Evolutionary conservation across 805 yeast genomes (phyloP).

Genomic region (Barnettozyma vustinii): DNA sequence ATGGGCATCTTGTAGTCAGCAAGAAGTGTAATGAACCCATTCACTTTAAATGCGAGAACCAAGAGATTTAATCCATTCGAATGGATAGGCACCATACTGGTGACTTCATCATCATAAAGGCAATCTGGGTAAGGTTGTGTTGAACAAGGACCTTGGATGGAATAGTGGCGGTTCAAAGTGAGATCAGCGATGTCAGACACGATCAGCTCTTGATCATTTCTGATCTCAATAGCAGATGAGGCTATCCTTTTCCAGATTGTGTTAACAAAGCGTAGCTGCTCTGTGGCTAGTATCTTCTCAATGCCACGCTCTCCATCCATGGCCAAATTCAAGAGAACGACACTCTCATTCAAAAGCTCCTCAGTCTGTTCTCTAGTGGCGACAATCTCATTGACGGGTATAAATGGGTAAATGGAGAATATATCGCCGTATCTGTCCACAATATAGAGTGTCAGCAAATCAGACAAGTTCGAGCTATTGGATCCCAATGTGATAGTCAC

Average conservation of each 20-base stretch:
- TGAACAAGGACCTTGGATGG: slow-evolving; percentile 49
- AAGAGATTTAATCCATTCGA: slow-evolving; percentile 26
- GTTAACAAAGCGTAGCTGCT: slow-evolving; percentile 33
- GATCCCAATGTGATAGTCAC: slow-evolving; percentile 24
- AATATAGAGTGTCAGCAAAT: slow-evolving; percentile 48
- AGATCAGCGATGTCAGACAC: slow-evolving; percentile 16
- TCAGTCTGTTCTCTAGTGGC: slow-evolving; percentile 30
- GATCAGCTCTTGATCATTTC: slow-evolving; percentile 20
- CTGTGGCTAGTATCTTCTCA: slow-evolving; percentile 15
- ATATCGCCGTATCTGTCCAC: slow-evolving; percentile 53
- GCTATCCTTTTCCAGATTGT: slow-evolving; percentile 28
- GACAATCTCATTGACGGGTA: slow-evolving; percentile 39
- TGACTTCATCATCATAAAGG: slow-evolving; percentile 43
- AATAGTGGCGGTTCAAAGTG: slow-evolving; percentile 5
- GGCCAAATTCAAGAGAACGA: slow-evolving; percentile 24
- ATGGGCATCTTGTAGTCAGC: slow-evolving; percentile 31
- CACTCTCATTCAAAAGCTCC: slow-evolving; percentile 30
- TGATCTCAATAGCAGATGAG: slow-evolving; percentile 13
- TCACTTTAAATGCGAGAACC: slow-evolving; percentile 24
- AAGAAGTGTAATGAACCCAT: slow-evolving; percentile 26
- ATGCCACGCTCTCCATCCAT: slow-evolving; percentile 11
- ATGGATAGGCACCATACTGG: slow-evolving; percentile 27
- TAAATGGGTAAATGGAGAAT: slow-evolving; percentile 58
- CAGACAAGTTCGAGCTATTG: slow-evolving; percentile 20
- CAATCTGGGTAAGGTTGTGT: slow-evolving; percentile 50